Evolutionary conservation across 1,284 basidiomycete species (phyloP).

Genomic region (Sphaerobolus stellatus): DNA sequence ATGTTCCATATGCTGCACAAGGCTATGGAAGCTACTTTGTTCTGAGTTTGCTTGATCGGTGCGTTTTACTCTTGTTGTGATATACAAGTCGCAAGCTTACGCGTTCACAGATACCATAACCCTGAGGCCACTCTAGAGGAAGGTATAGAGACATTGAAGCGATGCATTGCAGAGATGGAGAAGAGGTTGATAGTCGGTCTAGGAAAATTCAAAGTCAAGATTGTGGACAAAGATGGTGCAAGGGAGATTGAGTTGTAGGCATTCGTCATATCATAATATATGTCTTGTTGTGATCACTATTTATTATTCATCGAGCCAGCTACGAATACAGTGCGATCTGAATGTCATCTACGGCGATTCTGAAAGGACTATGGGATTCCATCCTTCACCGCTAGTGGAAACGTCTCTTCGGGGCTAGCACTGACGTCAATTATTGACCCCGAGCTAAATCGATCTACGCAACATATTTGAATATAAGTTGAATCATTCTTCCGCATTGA

Average conservation of each 20-base stretch:
- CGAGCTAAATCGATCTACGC: no score
- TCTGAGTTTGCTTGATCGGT: slow-evolving; percentile 90
- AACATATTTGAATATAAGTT: no score
- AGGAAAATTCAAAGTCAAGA: slow-evolving; percentile 82
- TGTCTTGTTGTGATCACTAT: not conserved
- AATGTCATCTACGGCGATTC: no score
- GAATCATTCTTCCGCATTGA: no score
- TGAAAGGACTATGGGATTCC: no score
- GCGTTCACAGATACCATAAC: slow-evolving; percentile 41
- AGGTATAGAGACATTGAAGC: slow-evolving; percentile 78
- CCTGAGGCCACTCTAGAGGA: slow-evolving; percentile 83
- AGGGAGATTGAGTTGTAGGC: slow-evolving; percentile 71
- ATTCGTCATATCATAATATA: not conserved
- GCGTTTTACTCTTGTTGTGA: slow-evolving; percentile 22
- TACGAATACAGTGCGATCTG: not conserved
- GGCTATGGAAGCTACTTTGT: slow-evolving; percentile 95
- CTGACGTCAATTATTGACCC: no score
- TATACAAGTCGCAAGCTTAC: not conserved
- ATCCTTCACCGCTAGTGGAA: no score
- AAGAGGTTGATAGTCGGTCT: slow-evolving; percentile 85
- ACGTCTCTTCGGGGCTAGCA: no score
- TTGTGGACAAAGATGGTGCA: slow-evolving; percentile 89
- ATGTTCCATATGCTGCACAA: slow-evolving; percentile 93
- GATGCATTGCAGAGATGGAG: slow-evolving; percentile 87
- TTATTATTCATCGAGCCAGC: not conserved